Conservation (phyloP, 2,329 filamentous ascomycete genomes). For the Pseudogymnoascus sp. region DNA sequence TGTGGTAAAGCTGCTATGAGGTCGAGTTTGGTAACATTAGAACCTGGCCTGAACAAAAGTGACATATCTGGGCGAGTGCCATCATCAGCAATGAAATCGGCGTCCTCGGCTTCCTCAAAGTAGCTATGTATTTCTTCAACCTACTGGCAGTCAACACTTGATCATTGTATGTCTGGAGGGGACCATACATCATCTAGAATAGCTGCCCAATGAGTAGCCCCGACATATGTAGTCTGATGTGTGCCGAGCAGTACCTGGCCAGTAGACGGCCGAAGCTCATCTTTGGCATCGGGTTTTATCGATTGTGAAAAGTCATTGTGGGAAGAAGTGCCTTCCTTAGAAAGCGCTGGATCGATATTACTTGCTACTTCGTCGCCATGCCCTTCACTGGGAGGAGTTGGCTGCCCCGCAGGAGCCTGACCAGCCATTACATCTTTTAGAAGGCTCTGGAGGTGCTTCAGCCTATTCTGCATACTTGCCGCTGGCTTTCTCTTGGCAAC, state of each 20-base stretch:
- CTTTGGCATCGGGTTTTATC: constrained; percentile 17
- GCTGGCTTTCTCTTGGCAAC: constrained; percentile 33
- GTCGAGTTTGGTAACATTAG: constrained; percentile 36
- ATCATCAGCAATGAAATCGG: constrained; percentile 22
- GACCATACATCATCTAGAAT: constrained; percentile 51
- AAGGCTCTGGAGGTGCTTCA: constrained; percentile 50
- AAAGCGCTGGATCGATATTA: not conserved
- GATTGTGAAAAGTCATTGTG: not conserved
- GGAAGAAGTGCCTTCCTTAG: not conserved
- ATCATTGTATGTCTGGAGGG: not conserved
- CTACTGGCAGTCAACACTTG: constrained; percentile 27
- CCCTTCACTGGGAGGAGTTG: not conserved
- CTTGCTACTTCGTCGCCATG: not conserved
- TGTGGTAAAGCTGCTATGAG: constrained; percentile 43
- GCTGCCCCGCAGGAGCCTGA: constrained; percentile 10
- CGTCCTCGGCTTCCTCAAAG: constrained; percentile 37
- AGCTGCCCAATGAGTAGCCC: constrained; percentile 53
- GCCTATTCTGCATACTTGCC: constrained; percentile 46
- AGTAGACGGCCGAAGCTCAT: constrained; percentile 8
- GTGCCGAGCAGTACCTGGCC: constrained; percentile 40
- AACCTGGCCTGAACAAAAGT: constrained; percentile 34
- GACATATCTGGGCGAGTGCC: constrained; percentile 29
- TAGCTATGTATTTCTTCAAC: constrained; percentile 54
- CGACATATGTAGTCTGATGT: constrained; percentile 45
- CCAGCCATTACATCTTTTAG: constrained; percentile 46